phyloP scores from a whole-genome alignment of 2,329 filamentous ascomycete genomes.

The Phialocephala sp. region DNA sequence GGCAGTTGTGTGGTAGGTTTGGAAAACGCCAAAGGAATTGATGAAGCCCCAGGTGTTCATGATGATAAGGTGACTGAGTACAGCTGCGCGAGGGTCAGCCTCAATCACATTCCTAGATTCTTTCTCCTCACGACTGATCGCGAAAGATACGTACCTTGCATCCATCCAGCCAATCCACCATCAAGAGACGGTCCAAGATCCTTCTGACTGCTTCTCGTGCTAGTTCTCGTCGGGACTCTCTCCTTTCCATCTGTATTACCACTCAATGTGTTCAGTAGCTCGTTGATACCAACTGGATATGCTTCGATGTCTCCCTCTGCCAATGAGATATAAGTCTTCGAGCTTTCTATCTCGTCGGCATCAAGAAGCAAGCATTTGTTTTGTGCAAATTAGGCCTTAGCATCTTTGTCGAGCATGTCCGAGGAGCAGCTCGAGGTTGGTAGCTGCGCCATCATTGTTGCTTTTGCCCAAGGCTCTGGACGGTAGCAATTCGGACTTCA shows the following conservation, averaged over 20 bases:
- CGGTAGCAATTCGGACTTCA: too few relatives aligned
- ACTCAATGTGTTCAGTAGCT: neutral
- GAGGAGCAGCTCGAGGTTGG: neutral
- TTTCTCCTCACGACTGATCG: too few relatives aligned
- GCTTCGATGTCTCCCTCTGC: constrained; percentile 22
- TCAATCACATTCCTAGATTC: neutral
- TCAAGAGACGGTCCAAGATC: constrained; percentile 42
- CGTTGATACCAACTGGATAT: constrained; percentile 16
- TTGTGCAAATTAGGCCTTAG: constrained; percentile 16
- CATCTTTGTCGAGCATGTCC: neutral
- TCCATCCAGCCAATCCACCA: constrained; percentile 41
- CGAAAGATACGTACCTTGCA: constrained; percentile 34
- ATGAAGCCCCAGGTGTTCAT: constrained; percentile 46
- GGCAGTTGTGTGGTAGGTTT: constrained; percentile 48
- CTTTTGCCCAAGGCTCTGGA: neutral
- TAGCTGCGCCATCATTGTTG: neutral
- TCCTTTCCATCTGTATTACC: constrained; percentile 7
- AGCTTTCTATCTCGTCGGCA: neutral
- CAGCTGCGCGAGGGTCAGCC: constrained; percentile 18
- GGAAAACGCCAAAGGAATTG: constrained; percentile 51
- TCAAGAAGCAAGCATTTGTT: constrained; percentile 5
- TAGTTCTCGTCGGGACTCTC: constrained; percentile 29
- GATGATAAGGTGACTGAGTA: constrained; percentile 38
- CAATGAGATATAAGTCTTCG: constrained; percentile 8
- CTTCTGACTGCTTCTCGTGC: constrained; percentile 38